Percentiles rank a stretch among this genome's conserved stretches.
phyloP scores from a whole-genome alignment of 2,329 filamentous ascomycete genomes.

The Drechmeria coniospora region DNA sequence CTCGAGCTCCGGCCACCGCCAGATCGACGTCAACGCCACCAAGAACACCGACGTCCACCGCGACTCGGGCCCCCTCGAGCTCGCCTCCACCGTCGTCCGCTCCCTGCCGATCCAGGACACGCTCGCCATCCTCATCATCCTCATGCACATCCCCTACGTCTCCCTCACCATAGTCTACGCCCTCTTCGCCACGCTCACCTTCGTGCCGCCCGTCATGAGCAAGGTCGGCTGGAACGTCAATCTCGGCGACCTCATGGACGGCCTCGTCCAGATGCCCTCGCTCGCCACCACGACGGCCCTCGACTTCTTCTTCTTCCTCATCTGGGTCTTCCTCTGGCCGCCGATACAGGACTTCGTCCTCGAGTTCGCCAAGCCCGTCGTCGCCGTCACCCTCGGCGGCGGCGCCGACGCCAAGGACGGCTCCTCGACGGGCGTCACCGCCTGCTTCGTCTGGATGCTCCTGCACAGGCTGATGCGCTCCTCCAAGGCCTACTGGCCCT shows the following conservation, averaged over 20 bases:
- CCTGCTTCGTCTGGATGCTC: constrained; percentile 54
- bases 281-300: constrained; percentile 71
- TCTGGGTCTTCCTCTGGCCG: constrained; percentile 80
- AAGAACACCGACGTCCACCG: constrained; percentile 55
- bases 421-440: constrained; percentile 54
- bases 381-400: constrained; percentile 78
- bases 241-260: constrained; percentile 82
- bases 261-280: constrained; percentile 71
- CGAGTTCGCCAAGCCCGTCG: constrained; percentile 83
- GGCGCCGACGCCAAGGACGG: constrained; percentile 55
- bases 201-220: constrained; percentile 69
- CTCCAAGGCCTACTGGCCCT: constrained; percentile 32
- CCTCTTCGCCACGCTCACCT: constrained; percentile 83
- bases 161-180: constrained; percentile 81
- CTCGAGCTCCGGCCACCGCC: constrained; percentile 46
- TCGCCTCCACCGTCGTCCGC: constrained; percentile 73
- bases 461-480: constrained; percentile 36
- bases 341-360: constrained; percentile 78
- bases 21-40: constrained; percentile 55
- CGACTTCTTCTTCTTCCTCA: constrained; percentile 65
- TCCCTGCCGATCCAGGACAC: constrained; percentile 89
- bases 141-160: constrained; percentile 81
- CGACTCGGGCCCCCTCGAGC: constrained; percentile 56
- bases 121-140: constrained; percentile 87
- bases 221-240: constrained; percentile 67